phyloP scores from a whole-genome alignment of 2,329 filamentous ascomycete species.

The Aureobasidium sp. region DNA sequence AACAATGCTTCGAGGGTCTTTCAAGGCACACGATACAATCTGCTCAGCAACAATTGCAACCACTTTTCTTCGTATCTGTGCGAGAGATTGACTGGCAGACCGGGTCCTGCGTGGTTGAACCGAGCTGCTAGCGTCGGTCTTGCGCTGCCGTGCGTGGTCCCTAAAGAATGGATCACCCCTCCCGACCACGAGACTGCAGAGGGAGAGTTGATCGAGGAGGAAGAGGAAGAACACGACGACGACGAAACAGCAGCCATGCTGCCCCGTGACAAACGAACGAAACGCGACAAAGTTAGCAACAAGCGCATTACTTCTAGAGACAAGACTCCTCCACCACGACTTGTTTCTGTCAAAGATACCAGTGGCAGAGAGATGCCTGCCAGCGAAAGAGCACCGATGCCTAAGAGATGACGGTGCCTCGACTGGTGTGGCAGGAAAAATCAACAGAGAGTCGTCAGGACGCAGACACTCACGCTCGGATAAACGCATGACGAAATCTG shows the following conservation, averaged over 20 bases:
- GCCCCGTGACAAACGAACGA: slow-evolving; percentile 25
- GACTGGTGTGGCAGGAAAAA: not conserved
- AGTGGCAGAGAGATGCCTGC: slow-evolving; percentile 35
- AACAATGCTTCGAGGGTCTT: slow-evolving; percentile 61
- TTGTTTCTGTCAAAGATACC: slow-evolving; percentile 31
- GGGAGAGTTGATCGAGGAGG: slow-evolving; percentile 57
- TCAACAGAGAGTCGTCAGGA: not conserved
- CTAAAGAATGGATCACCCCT: slow-evolving; percentile 71
- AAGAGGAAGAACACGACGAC: slow-evolving; percentile 48
- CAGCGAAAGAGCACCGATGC: slow-evolving; percentile 38
- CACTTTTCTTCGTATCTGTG: slow-evolving; percentile 77
- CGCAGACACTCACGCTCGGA: not conserved
- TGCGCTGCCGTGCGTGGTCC: slow-evolving; percentile 73
- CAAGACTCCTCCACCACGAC: slow-evolving; percentile 22
- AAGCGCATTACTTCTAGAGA: slow-evolving; percentile 19
- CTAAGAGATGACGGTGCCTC: slow-evolving; percentile 18
- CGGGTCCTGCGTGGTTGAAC: slow-evolving; percentile 70
- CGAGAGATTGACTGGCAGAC: slow-evolving; percentile 59
- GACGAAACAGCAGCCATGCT: slow-evolving; percentile 40
- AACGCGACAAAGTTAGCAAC: slow-evolving; percentile 19
- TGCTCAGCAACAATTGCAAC: slow-evolving; percentile 79
- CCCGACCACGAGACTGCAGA: slow-evolving; percentile 68
- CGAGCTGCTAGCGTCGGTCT: slow-evolving; percentile 76
- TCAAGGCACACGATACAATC: slow-evolving; percentile 67
- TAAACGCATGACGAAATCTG: not conserved